Percentiles rank a stretch among this genome's conserved stretches.
Conservation (phyloP, 73 alveolate species). For the Tetrahymena elliotti region DNA sequence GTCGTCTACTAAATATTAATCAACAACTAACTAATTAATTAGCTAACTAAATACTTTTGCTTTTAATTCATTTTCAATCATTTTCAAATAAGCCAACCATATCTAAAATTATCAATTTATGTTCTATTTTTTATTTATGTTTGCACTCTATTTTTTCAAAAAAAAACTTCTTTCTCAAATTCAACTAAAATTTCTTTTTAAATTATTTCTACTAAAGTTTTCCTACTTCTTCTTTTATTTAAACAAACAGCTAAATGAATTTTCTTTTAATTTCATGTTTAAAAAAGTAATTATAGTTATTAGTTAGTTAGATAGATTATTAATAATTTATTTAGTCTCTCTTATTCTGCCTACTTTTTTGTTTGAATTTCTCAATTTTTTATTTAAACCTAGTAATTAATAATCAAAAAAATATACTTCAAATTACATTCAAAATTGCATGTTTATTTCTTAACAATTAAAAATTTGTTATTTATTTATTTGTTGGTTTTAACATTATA, state of each 20-base stretch:
- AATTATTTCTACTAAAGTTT: not conserved
- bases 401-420: too few species aligned
- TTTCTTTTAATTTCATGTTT: not conserved
- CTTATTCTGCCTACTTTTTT: too few species aligned
- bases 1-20: not conserved
- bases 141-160: not conserved
- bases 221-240: not conserved
- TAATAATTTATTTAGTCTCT: not conserved
- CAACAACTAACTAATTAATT: too few species aligned
- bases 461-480: too few species aligned
- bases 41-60: not conserved
- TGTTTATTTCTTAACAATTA: not conserved
- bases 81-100: too few species aligned
- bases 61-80: not conserved
- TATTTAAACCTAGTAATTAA: not conserved
- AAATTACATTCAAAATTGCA: not conserved
- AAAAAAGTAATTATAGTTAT: not conserved
- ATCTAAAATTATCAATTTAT: not conserved
- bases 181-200: too few species aligned
- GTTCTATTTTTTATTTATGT: not conserved
- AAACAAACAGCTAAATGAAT: not conserved
- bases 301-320: not conserved
- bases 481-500: not conserved
- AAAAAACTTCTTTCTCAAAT: not conserved
- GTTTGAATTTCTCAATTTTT: not conserved